Evolutionary conservation across 345 rosid genomes (phyloP).

Genomic region (Ceriops zippeliana): DNA sequence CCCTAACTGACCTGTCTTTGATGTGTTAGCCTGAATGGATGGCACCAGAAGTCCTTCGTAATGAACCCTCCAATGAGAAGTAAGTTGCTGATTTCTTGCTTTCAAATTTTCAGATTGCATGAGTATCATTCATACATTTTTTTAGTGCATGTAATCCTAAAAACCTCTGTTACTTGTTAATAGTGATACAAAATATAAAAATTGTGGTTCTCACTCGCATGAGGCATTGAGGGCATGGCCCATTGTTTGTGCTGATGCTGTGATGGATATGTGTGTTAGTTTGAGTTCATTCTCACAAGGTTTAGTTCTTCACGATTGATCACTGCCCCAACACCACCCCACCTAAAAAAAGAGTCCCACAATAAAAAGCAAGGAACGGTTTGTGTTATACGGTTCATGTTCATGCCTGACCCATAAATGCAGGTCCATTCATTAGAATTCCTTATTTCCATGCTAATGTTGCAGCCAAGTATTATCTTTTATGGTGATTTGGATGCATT

Average conservation of each 20-base stretch:
- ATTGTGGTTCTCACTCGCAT: neutral
- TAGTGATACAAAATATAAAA: neutral
- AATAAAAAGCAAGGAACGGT: no score
- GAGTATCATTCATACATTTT: no score
- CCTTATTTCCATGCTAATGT: no score
- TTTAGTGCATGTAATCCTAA: neutral
- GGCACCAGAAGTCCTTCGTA: constrained; percentile 99
- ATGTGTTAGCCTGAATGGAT: constrained; percentile 94
- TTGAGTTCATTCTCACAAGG: neutral
- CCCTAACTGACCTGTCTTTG: constrained; percentile 32
- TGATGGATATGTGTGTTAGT: neutral
- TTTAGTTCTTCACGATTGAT: neutral
- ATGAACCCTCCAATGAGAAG: constrained; percentile 95
- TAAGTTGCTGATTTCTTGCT: constrained; percentile 36
- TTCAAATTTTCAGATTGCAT: neutral
- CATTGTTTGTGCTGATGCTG: neutral
- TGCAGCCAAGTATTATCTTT: no score
- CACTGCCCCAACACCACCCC: neutral
- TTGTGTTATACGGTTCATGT: no score
- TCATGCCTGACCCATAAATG: no score
- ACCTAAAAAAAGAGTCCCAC: no score
- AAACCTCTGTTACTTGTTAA: neutral
- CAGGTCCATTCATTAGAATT: no score
- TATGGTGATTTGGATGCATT: no score
- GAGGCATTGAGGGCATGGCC: neutral